Evolutionary conservation across 2,329 filamentous ascomycete species (phyloP).

Genomic region (Cladosporium sp.): DNA sequence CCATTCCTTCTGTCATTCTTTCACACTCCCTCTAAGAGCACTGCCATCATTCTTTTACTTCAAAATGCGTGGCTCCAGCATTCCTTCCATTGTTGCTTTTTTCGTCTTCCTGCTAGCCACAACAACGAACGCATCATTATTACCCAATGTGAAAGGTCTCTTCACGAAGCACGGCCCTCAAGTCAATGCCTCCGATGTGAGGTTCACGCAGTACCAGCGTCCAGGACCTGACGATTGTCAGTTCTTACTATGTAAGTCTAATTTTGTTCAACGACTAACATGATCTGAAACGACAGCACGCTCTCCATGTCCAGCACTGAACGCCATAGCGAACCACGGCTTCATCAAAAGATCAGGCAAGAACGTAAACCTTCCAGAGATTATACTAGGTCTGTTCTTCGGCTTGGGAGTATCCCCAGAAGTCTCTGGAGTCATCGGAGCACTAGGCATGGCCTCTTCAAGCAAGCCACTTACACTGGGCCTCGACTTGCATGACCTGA

Average conservation of each 20-base stretch:
- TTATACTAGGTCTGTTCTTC: not conserved
- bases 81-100: not conserved
- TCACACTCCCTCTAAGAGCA: not conserved
- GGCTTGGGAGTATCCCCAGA: not conserved
- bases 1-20: not conserved
- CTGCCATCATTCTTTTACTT: not conserved
- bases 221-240: not conserved
- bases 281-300: not conserved
- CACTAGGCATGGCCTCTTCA: not conserved
- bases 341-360: not conserved
- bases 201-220: not conserved
- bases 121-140: not conserved
- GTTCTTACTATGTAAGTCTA: not conserved
- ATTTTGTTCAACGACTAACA: not conserved
- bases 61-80: not conserved
- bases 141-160: not conserved
- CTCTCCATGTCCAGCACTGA: not conserved
- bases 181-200: not conserved
- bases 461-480: conserved; percentile 19
- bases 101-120: not conserved
- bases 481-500: conserved; percentile 30
- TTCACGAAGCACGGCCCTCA: not conserved
- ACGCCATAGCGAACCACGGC: conserved; percentile 2
- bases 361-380: not conserved
- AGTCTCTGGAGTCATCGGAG: not conserved